Base-by-base conservation (phyloP, 306 rosid species). In the Vigna radiata region DNA sequence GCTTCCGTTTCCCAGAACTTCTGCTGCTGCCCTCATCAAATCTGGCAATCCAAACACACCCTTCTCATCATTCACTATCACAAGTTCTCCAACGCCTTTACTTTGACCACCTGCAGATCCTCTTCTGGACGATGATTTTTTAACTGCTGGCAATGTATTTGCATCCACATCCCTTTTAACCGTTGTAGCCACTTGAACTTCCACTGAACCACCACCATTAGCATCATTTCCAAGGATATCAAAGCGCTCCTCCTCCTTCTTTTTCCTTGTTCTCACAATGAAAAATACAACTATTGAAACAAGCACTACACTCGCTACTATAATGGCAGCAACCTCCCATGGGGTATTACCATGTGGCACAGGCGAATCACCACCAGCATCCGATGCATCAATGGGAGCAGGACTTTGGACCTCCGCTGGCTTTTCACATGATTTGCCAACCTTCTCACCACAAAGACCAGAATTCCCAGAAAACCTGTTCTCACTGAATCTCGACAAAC, bases 11-110 rank as follows among this genome's bases (percentile, higher is more conserved):
- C 96, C 93, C 9, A 94, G 83, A 14, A 94, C 97, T 60, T 91
- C 97, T 0, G 97, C 98, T 0, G 95, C 72, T 0, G 98, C 93
- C 70, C 81, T 87, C 94, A 91, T 89, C 86, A 94, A 86, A 85
- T 94, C 96, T 11, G 86, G n/a, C 77, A 94, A 71, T 36, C 91
- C 94, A 37, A 94, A 86, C 23, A 68, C 84, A 52, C 96, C 93
- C 72, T 81, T 94, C 47, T 94, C 93, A 1, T 83, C 79, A 67
- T 85, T 88, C 74, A 94, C 58, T 79, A 90, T 59, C 75, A 85
- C 85, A 8, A 91, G 81, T 16, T 89, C 95, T 2, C 83, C 86
- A 0, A 67, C 76, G 0, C 80, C 82, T 63, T 62, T 19, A 3
- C 78, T 71, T 5, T 74, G 68, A 0, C 2, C 6, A n/a, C 86